Conservation (phyloP, 768 basidiomycete species). For the Dendrothele bispora region DNA sequence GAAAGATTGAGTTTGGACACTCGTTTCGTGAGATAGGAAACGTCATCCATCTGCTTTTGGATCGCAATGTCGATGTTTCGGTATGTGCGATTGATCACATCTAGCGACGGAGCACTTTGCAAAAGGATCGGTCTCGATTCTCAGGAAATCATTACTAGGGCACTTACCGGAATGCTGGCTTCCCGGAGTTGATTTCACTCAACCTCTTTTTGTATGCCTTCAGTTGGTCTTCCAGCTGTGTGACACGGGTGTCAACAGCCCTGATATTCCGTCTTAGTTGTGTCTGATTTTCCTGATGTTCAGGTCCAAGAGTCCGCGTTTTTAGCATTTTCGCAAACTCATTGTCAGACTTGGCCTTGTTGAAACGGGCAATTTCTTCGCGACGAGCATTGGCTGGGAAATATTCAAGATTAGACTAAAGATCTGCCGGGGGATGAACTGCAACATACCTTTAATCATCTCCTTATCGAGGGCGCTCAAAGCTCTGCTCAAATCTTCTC, state of each 20-base stretch:
- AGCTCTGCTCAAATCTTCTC: slow-evolving; percentile 36
- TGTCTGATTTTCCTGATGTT: slow-evolving; percentile 81
- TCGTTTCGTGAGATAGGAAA: slow-evolving; percentile 52
- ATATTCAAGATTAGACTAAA: slow-evolving; percentile 4
- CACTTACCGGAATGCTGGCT: slow-evolving; percentile 60
- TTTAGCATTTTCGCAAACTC: slow-evolving; percentile 78
- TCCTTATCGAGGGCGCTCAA: slow-evolving; percentile 62
- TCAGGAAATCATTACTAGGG: background rate
- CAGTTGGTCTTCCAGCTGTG: slow-evolving; percentile 78
- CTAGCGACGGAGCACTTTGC: slow-evolving; percentile 76
- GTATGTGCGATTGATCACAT: slow-evolving; percentile 81
- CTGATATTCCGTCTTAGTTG: slow-evolving; percentile 71
- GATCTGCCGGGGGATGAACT: background rate
- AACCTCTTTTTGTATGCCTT: slow-evolving; percentile 70
- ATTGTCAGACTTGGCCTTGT: slow-evolving; percentile 74
- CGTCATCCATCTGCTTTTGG: slow-evolving; percentile 56
- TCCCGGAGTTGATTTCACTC: slow-evolving; percentile 58
- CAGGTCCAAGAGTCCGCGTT: slow-evolving; percentile 80
- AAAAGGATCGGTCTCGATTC: background rate
- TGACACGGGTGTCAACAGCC: slow-evolving; percentile 66
- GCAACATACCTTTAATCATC: slow-evolving; percentile 61
- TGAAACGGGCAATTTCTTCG: slow-evolving; percentile 82
- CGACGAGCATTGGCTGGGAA: slow-evolving; percentile 70
- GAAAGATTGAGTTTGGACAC: slow-evolving; percentile 50
- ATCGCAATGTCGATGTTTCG: slow-evolving; percentile 81